Evolutionary conservation across 2,329 filamentous ascomycete species (phyloP), one percentile per base, ranked within the genome.

Genomic region (Colletotrichum navitas): DNA sequence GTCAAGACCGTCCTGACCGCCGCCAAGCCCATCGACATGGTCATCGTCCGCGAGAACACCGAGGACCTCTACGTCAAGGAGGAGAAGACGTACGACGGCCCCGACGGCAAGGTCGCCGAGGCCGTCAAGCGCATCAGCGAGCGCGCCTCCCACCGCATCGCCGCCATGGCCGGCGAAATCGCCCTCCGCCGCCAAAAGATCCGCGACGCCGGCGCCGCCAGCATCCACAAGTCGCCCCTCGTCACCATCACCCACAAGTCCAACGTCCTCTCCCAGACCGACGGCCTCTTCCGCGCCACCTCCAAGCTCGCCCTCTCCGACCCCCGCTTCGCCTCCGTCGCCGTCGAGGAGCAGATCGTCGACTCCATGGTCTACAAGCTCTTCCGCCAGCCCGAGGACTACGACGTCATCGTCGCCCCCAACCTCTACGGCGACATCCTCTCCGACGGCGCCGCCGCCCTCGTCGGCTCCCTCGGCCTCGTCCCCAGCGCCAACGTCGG

Each of bases 321-420:
- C 63, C 76, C 88, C 16, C 87, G 85, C 75, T 98, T 93, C 85
- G 82, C 76, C 72, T 83, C 82, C 62, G 85, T 97, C 65, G 84
- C 84, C 52, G 87, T 98, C 66, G 96, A 98, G 83, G 96, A 98
- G 87, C 96, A 99, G 86, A 99, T 99, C 77, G 95, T 99, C 74
- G 96, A 99, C 84, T 95, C 92, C 73, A 99, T 99, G 96, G 94
- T 98, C 70, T 98, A 98, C 90, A 98, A 98, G 87, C 92, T 99
- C 68, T 98, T 98, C 91, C 94, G 95, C 74, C 94, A 98, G 84
- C 96, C 96, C 54, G 89, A 92, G 79, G 92, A 92, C 79, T 99
- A 98, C 90, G 96, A 99, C 81, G 95, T 98, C 76, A 97, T 99
- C 77, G 96, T 99, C 58, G 96, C 95, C 11, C 96, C 95, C 63